These are phyloP conservation scores for Coix lacrymajobi DNA, from an alignment of 176 grass and related monocot genomes.

Conservation along the genomic window DNA sequence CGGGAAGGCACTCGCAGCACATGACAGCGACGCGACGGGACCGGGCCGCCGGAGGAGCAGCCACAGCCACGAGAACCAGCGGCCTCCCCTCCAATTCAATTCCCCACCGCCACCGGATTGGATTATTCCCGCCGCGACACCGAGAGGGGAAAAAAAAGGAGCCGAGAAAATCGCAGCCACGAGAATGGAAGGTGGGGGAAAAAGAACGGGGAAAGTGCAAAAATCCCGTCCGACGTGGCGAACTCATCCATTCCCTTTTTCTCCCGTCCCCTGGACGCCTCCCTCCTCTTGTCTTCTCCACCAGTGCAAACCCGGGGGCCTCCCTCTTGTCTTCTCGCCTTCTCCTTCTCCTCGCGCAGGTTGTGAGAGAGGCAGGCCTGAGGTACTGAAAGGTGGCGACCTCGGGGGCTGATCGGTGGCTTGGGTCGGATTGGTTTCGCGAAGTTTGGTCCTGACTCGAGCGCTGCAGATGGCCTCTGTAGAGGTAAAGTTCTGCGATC, in stretches of 20 bases:
- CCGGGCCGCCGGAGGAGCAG: conserved; percentile 27
- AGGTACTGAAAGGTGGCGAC: neutral
- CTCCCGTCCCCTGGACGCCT: conserved; percentile 19
- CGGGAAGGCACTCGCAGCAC: neutral
- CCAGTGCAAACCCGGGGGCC: conserved; percentile 5
- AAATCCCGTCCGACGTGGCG: conserved; percentile 77
- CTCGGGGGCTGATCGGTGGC: neutral
- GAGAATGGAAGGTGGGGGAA: neutral
- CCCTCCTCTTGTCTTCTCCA: neutral
- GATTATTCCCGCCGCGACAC: conserved; percentile 3
- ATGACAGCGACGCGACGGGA: conserved; percentile 34
- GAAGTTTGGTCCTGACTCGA: neutral
- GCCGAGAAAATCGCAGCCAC: conserved; percentile 12
- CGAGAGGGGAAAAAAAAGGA: neutral
- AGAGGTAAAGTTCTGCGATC: conserved; percentile 9
- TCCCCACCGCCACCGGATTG: neutral
- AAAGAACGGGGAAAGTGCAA: conserved; percentile 14
- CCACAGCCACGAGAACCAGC: conserved; percentile 67
- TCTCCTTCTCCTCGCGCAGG: neutral
- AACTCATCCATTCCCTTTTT: conserved; percentile 41
- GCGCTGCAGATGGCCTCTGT: neutral
- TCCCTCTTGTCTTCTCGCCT: neutral
- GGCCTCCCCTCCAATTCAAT: conserved; percentile 21
- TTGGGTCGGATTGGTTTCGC: neutral
- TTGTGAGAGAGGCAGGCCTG: neutral